Evolutionary conservation across 2,329 filamentous ascomycete genomes (phyloP).

Genomic region (Fusarium nematophilum): DNA sequence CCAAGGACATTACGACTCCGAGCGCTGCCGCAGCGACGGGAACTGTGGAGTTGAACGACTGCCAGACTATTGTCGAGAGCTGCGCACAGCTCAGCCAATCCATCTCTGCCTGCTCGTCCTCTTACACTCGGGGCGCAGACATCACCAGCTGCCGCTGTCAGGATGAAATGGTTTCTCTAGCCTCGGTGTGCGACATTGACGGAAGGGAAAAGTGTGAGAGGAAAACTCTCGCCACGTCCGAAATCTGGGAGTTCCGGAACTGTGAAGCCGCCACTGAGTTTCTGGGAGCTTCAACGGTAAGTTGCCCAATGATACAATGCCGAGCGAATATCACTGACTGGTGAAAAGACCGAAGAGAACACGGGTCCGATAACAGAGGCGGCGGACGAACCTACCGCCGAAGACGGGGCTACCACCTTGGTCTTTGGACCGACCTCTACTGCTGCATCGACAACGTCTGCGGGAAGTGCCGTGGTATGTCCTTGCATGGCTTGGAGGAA

Average conservation of each 20-base stretch:
- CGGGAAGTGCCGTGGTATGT: neutral
- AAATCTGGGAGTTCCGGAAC: slow-evolving; percentile 23
- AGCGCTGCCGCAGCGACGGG: slow-evolving; percentile 2
- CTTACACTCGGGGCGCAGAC: neutral
- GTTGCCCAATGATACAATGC: neutral
- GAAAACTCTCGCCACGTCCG: neutral
- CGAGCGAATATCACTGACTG: neutral
- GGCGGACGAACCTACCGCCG: neutral
- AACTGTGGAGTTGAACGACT: slow-evolving; percentile 12
- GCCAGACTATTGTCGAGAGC: slow-evolving; percentile 7
- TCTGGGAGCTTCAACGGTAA: neutral
- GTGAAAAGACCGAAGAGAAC: neutral
- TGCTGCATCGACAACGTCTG: neutral
- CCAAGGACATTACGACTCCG: slow-evolving; percentile 17
- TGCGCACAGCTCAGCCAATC: slow-evolving; percentile 14
- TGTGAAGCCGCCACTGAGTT: slow-evolving; percentile 11
- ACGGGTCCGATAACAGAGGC: neutral
- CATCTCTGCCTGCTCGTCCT: slow-evolving; percentile 7
- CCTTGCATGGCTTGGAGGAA: no score
- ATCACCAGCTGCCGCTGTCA: slow-evolving; percentile 23
- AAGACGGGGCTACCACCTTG: neutral
- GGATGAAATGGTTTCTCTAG: slow-evolving; percentile 8
- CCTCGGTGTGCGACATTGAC: slow-evolving; percentile 20
- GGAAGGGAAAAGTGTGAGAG: neutral
- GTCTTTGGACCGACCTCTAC: slow-evolving; percentile 1